These are phyloP conservation scores for Linum trigynum DNA, from an alignment of 345 rosid genomes.

Conservation along the genomic window DNA sequence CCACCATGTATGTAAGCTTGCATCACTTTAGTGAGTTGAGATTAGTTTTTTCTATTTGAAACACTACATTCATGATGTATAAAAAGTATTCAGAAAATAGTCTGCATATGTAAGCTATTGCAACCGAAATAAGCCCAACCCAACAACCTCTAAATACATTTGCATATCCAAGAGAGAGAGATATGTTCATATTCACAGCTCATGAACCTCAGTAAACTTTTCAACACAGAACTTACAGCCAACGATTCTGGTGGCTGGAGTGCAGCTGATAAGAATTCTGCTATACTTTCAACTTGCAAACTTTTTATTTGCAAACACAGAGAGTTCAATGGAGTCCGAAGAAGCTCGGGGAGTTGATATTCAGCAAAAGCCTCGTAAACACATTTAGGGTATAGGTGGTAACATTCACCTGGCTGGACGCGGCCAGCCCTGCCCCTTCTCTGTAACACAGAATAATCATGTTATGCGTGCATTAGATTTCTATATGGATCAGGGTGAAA, in stretches of 20 bases:
- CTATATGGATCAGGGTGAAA: conserved; percentile 2
- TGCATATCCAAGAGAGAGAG: not conserved
- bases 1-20: too few relatives aligned
- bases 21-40: too few relatives aligned
- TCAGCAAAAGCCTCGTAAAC: conserved; percentile 92
- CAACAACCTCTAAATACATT: too few relatives aligned
- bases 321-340: conserved; percentile 97
- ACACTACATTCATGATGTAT: too few relatives aligned
- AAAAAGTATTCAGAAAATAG: too few relatives aligned
- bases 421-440: conserved; percentile 98
- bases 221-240: conserved; percentile 51
- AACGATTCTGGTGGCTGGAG: conserved; percentile 84
- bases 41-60: too few relatives aligned
- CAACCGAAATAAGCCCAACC: too few relatives aligned
- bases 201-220: not conserved
- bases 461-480: not conserved
- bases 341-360: conserved; percentile 96
- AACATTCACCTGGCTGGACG: conserved; percentile 89
- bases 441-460: conserved; percentile 31
- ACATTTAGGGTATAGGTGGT: conserved; percentile 83
- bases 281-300: conserved; percentile 79
- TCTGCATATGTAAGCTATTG: too few relatives aligned
- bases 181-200: not conserved
- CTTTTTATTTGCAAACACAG: conserved; percentile 99
- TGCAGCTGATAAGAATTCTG: conserved; percentile 92